These are phyloP conservation scores for Eucalyptus regnans DNA, from an alignment of 345 rosid genomes.

Conservation along the genomic window DNA sequence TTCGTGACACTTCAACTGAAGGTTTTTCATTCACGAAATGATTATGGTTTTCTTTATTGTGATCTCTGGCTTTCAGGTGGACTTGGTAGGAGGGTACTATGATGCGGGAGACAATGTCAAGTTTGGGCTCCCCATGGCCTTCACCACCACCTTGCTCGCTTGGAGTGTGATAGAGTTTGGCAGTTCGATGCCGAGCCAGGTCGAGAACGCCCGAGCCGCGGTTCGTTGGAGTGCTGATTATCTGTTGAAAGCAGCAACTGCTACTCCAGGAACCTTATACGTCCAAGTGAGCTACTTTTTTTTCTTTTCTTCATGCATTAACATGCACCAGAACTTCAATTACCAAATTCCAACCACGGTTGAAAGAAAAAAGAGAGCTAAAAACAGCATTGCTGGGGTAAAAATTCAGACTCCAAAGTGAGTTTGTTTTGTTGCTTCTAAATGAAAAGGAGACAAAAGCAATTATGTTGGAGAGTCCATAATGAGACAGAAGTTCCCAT, in stretches of 20 bases:
- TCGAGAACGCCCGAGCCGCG: conserved; percentile 36
- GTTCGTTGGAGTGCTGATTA: conserved; percentile 71
- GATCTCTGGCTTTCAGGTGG: conserved; percentile 20
- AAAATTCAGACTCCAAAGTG: background rate
- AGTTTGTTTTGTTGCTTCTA: background rate
- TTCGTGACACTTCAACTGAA: background rate
- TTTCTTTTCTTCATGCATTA: background rate
- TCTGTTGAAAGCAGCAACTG: conserved; percentile 50
- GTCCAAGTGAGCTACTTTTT: conserved; percentile 39
- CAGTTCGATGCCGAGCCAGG: conserved; percentile 33
- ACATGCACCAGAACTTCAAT: background rate
- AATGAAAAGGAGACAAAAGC: background rate
- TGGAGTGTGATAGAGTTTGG: conserved; percentile 82
- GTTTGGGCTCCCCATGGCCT: conserved; percentile 77
- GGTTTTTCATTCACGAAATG: background rate
- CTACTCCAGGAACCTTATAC: conserved; percentile 38
- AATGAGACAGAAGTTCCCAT: background rate
- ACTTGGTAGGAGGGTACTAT: conserved; percentile 69
- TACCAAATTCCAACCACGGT: background rate
- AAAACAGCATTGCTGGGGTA: background rate
- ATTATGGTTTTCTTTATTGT: background rate
- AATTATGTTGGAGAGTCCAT: background rate
- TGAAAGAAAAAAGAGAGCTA: background rate
- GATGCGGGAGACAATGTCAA: conserved; percentile 82
- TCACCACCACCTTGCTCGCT: conserved; percentile 54